Base-by-base conservation (phyloP, 495 filamentous ascomycete genomes). In the Aspergillus campestris region DNA sequence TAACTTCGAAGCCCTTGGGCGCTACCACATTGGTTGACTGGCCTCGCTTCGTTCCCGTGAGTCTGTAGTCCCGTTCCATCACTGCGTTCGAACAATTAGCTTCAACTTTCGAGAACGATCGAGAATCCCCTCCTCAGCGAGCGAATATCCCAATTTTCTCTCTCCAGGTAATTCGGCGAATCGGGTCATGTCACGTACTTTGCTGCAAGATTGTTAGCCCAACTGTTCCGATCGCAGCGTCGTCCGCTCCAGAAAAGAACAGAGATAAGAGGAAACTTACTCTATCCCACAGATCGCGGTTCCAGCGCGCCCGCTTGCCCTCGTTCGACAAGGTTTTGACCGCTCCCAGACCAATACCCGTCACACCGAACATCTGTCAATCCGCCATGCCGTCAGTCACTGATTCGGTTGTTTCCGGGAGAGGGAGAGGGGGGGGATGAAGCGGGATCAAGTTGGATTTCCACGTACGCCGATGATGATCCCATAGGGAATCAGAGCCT, bases 1-100 rank as follows among this genome's bases (percentile, higher is more conserved):
- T 96, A 56, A 95, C 54, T 58, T 95, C 91, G 71, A 94, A 99
- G 31, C 89, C 91, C 34, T 75, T 69, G 11, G 92, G 94, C 31
- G 92, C 92, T 47, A 72, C 62, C 39, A 79, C 71, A 40, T 82
- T 83, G 67, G 91, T 85, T 53, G 81, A 84, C 65, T 99, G 92
- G 33, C 89, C 94, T 70, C 94, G 77, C 56, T 84, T 55, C 40
- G 63, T 77, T 49, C 92, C 92, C 40, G 92, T 99, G 62, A 99
- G 76, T 59, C 92, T 77, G 53, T 82, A 72, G 62, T 99, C 92
- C 58, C 92, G 80, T 47, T 96, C 84, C 89, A 97, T 95, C 94
- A 99, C 92, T 97, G 53, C 53, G 18, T 24, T 24, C 38, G 30
- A 27, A 13, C 12, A 47, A n/a, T 63, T 42, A 51, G 51, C 43